A percentile compares a stretch with the other conserved stretches of the same genome.
phyloP scores from a whole-genome alignment of 805 yeast species.

The Candida rishiriensis region DNA sequence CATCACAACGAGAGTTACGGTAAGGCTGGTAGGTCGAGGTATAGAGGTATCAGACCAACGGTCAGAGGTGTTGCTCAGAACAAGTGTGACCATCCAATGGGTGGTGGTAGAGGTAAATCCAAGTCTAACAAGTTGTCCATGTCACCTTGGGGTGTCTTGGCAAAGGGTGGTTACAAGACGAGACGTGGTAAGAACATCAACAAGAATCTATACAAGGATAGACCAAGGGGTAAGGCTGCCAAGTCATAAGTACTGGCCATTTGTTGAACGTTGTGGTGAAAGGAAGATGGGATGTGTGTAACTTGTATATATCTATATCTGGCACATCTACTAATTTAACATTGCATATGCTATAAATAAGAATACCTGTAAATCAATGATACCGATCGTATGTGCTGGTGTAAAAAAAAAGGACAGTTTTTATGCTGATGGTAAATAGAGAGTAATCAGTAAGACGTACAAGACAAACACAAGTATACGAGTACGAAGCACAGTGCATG shows the following conservation, averaged over 20 bases:
- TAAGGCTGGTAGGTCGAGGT: slow-evolving; percentile 94
- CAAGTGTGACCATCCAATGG: slow-evolving; percentile 96
- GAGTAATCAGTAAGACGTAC: no score
- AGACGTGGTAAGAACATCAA: slow-evolving; percentile 86
- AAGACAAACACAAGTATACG: no score
- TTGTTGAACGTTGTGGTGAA: no score
- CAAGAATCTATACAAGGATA: slow-evolving; percentile 80
- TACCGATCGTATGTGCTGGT: no score
- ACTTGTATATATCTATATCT: neutral
- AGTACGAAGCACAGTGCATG: no score
- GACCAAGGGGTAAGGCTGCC: slow-evolving; percentile 70
- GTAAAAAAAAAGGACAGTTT: no score
- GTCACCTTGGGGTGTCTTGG: slow-evolving; percentile 93
- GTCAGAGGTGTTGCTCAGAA: slow-evolving; percentile 99
- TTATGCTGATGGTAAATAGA: no score
- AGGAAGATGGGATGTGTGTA: neutral
- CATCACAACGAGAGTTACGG: slow-evolving; percentile 88
- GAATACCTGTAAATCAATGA: no score
- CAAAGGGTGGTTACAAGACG: slow-evolving; percentile 91
- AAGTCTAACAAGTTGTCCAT: slow-evolving; percentile 92
- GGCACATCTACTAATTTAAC: no score
- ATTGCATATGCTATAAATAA: no score
- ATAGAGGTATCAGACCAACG: slow-evolving; percentile 88
- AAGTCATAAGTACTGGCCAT: slow-evolving; percentile 1
- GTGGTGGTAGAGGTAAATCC: slow-evolving; percentile 99